Evolutionary conservation across 2,329 filamentous ascomycete genomes (phyloP).

Genomic region (Microthyrium microscopicum): DNA sequence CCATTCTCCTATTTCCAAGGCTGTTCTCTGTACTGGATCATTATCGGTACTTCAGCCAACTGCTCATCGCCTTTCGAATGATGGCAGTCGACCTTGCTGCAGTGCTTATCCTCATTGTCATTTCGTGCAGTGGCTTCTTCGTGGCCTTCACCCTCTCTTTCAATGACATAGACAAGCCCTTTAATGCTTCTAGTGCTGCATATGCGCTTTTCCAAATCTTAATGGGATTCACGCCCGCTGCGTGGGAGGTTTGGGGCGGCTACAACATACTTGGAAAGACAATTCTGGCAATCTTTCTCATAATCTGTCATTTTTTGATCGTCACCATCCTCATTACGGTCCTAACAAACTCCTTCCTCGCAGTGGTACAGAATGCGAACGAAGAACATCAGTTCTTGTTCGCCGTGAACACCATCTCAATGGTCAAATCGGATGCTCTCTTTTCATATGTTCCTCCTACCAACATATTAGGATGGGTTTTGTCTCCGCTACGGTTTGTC

Average conservation of each 20-base stretch:
- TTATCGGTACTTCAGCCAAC: slow-evolving; percentile 88
- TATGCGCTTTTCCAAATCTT: slow-evolving; percentile 87
- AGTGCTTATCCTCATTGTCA: slow-evolving; percentile 67
- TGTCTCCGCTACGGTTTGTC: slow-evolving; percentile 66
- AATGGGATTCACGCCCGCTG: slow-evolving; percentile 90
- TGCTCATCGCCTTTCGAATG: slow-evolving; percentile 82
- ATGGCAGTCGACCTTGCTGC: slow-evolving; percentile 85
- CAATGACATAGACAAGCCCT: slow-evolving; percentile 52
- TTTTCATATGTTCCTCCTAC: slow-evolving; percentile 88
- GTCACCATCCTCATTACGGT: slow-evolving; percentile 91
- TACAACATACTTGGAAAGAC: slow-evolving; percentile 67
- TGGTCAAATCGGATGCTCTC: slow-evolving; percentile 94
- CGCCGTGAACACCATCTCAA: slow-evolving; percentile 90
- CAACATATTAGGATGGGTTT: slow-evolving; percentile 79
- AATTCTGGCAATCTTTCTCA: slow-evolving; percentile 66
- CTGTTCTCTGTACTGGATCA: slow-evolving; percentile 89
- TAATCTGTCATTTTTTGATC: slow-evolving; percentile 89
- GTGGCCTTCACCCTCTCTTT: slow-evolving; percentile 82
- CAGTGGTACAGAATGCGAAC: slow-evolving; percentile 80
- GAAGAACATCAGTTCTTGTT: slow-evolving; percentile 89
- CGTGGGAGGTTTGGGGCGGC: slow-evolving; percentile 74
- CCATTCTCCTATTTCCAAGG: slow-evolving; percentile 74
- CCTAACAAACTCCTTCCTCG: slow-evolving; percentile 92
- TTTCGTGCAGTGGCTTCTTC: slow-evolving; percentile 86
- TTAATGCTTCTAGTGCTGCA: slow-evolving; percentile 57